phyloP scores from a whole-genome alignment of 768 basidiomycete species.

The Cystobasidium onofrii region DNA sequence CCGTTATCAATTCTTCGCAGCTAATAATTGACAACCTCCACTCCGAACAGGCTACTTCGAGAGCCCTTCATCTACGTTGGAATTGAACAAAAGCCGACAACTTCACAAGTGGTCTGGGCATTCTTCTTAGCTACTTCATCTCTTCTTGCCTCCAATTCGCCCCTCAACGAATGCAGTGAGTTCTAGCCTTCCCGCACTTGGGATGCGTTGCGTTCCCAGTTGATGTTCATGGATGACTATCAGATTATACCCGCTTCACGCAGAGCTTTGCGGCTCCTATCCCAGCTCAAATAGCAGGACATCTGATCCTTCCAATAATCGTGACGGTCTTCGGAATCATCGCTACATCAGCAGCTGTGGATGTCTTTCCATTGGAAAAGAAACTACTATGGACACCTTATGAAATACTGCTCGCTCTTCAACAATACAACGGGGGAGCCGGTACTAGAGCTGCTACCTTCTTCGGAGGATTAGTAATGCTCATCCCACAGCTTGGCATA shows the following conservation, averaged over 20 bases:
- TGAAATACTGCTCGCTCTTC: slow-evolving; percentile 34
- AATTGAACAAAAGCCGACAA: slow-evolving; percentile 17
- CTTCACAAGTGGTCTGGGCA: slow-evolving; percentile 41
- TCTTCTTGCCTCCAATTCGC: background rate
- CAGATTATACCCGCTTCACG: slow-evolving; percentile 2
- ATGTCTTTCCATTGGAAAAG: slow-evolving; percentile 40
- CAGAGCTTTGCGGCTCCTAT: background rate
- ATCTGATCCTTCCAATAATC: background rate
- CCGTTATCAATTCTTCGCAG: too few relatives aligned
- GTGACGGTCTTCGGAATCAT: slow-evolving; percentile 42
- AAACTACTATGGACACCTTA: slow-evolving; percentile 42
- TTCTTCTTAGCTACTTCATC: background rate
- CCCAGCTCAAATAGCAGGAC: background rate
- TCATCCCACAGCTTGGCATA: slow-evolving; percentile 39
- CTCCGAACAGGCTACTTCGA: background rate
- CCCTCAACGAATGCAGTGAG: background rate
- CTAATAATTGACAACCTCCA: background rate
- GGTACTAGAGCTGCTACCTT: slow-evolving; percentile 44
- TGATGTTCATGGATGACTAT: too few relatives aligned
- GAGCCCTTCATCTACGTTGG: slow-evolving; percentile 32
- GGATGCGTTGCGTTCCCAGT: too few relatives aligned
- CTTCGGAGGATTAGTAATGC: slow-evolving; percentile 42
- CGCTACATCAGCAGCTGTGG: slow-evolving; percentile 42
- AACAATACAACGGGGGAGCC: slow-evolving; percentile 34
- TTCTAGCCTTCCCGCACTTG: too few relatives aligned